These are phyloP conservation scores for Volvox reticuliferus DNA, from an alignment of 139 green algal genomes.

Conservation along the genomic window DNA sequence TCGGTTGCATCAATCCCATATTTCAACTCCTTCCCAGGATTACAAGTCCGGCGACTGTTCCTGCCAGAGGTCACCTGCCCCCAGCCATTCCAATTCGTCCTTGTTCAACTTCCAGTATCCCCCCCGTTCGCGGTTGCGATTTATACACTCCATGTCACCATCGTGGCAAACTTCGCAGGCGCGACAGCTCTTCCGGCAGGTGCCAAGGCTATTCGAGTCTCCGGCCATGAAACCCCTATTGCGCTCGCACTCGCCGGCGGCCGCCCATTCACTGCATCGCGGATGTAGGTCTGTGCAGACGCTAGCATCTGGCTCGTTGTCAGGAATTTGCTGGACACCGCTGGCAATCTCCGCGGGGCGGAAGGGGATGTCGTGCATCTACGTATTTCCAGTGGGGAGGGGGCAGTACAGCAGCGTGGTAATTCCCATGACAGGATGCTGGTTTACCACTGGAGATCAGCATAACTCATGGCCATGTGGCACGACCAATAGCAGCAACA, in stretches of 20 bases:
- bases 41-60: conserved; percentile 39
- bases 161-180: conserved; percentile 52
- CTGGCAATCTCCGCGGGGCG: conserved; percentile 15
- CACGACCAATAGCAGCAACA: too few species aligned
- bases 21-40: neutral
- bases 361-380: conserved; percentile 54
- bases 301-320: conserved; percentile 52
- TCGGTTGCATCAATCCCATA: too few species aligned
- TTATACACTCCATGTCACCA: conserved; percentile 54
- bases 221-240: conserved; percentile 73
- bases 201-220: conserved; percentile 32
- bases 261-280: conserved; percentile 60
- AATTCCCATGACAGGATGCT: too few species aligned
- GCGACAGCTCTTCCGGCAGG: conserved; percentile 53
- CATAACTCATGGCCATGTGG: too few species aligned
- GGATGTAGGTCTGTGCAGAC: conserved; percentile 53
- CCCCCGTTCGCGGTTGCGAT: conserved; percentile 53
- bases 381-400: too few species aligned
- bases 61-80: conserved; percentile 14
- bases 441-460: too few species aligned
- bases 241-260: conserved; percentile 63
- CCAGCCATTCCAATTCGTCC: conserved; percentile 56
- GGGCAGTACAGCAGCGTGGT: too few species aligned
- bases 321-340: neutral
- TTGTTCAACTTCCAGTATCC: conserved; percentile 50